These are phyloP conservation scores for Cladosporium cucumerinum DNA, from an alignment of 2,329 filamentous ascomycete genomes.

Conservation along the genomic window DNA sequence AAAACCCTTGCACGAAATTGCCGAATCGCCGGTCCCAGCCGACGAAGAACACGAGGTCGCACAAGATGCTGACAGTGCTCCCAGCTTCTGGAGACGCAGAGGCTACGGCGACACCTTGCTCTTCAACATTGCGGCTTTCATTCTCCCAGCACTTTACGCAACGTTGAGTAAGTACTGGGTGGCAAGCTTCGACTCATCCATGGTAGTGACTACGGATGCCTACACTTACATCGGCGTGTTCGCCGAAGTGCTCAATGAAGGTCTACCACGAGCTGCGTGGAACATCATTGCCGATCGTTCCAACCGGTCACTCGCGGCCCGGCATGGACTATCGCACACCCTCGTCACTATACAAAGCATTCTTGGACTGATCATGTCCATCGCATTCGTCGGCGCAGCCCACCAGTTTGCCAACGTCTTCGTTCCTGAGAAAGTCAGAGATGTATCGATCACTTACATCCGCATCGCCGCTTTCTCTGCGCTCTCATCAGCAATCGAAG, in stretches of 20 bases:
- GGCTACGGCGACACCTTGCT: slow-evolving; percentile 55
- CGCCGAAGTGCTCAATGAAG: slow-evolving; percentile 68
- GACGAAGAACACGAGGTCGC: not conserved
- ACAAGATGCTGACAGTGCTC: not conserved
- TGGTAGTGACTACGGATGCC: slow-evolving; percentile 61
- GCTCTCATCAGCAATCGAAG: slow-evolving; percentile 60
- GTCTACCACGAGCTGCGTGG: slow-evolving; percentile 66
- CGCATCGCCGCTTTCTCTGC: slow-evolving; percentile 62
- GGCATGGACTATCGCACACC: slow-evolving; percentile 61
- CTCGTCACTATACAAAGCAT: slow-evolving; percentile 52
- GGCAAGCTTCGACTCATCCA: slow-evolving; percentile 60
- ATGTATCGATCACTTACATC: slow-evolving; percentile 60
- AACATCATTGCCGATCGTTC: slow-evolving; percentile 64
- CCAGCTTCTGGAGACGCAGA: slow-evolving; percentile 19
- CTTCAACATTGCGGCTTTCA: slow-evolving; percentile 62
- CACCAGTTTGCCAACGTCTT: slow-evolving; percentile 57
- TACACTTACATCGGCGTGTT: slow-evolving; percentile 69
- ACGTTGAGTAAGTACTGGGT: slow-evolving; percentile 71
- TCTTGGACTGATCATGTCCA: slow-evolving; percentile 58
- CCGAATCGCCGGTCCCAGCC: not conserved
- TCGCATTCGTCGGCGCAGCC: slow-evolving; percentile 56
- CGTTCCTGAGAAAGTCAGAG: slow-evolving; percentile 58
- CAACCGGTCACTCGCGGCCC: slow-evolving; percentile 48
- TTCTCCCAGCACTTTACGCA: slow-evolving; percentile 63
- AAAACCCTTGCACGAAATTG: not conserved